Conservation (phyloP, 2,329 filamentous ascomycete species). For the Cyphellophora europaea region DNA sequence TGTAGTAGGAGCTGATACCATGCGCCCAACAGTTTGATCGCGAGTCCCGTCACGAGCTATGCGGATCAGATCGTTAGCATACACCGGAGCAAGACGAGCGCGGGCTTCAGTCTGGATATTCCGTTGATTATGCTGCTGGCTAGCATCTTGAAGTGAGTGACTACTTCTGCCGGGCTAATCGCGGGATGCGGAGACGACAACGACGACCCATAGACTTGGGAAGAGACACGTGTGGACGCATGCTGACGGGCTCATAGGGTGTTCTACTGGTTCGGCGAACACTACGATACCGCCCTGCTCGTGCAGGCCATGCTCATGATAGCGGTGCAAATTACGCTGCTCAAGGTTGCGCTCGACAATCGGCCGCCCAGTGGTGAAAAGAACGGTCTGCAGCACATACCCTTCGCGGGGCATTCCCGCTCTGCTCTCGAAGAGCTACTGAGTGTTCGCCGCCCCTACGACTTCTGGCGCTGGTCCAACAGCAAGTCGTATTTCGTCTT, state of each 20-base stretch:
- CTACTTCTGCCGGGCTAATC: no score
- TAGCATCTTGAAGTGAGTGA: conserved; percentile 50
- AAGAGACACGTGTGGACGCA: no score
- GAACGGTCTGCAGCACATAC: conserved; percentile 30
- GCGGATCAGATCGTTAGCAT: conserved; percentile 59
- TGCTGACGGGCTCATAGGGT: conserved; percentile 40
- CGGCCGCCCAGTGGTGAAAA: conserved; percentile 32
- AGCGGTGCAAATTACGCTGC: conserved; percentile 45
- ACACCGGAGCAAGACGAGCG: conserved; percentile 48
- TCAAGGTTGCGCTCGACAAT: conserved; percentile 53
- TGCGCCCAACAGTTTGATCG: conserved; percentile 39
- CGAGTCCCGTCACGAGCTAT: conserved; percentile 56
- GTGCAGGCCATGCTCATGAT: conserved; percentile 54
- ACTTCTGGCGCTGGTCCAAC: conserved; percentile 55
- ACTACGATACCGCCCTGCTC: conserved; percentile 50
- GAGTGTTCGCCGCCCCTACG: conserved; percentile 40
- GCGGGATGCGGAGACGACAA: no score
- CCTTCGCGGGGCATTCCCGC: conserved; percentile 26
- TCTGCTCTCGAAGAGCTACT: conserved; percentile 13
- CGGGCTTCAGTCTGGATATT: conserved; percentile 58
- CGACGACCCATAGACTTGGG: background rate
- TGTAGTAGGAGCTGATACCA: no score
- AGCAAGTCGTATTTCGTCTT: conserved; percentile 32
- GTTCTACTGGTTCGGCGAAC: conserved; percentile 57
- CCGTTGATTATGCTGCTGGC: conserved; percentile 58